Base-by-base conservation (phyloP, 495 filamentous ascomycete species). In the Venustampulla echinocandica region DNA sequence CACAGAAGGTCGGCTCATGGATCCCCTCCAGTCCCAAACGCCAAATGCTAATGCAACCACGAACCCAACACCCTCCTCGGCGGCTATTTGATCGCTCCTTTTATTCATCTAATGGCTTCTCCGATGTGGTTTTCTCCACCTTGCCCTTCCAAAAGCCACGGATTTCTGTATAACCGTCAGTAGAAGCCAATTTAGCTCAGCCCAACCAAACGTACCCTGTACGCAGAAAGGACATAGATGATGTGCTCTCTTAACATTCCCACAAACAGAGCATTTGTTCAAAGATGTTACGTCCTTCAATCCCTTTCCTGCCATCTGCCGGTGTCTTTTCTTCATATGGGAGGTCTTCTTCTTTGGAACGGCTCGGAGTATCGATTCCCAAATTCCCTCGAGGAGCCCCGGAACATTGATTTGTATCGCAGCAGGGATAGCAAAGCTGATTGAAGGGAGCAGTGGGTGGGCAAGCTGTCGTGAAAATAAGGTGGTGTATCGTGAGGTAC, bases 321-420 rank as follows among this genome's bases (percentile, higher is more conserved):
- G 76, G 57, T 87, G 81, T 51, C 92, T 82, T 69, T 85, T 94
- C 74, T 94, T 96, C 74, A 85, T 87, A 64, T 99, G 85, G 19
- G 90, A 95, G 9, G 89, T 94, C 78, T 97, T 99, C 69, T 95
- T 97, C 75, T 99, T 99, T 9, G 92, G 92, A 4, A 95, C 92
- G 3, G 92, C 92, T 51, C 81, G 80, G 25, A 99, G 79, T 28
- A 97, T 76, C 1, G 84, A 87, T 50, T 95, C 93, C 86, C 90
- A 97, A 49, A 99, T 74, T 28, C 80, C 85, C 36, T 75, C 74
- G 14, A 93, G 62, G 2, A 92, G 54, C 10, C 61, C 65, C 10
- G 66, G 65, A 63, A 76, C 56, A 23, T 71, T 76, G 48, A 76
- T 63, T 38, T 69, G 70, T 49, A 82, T 69, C n/a, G 67, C 62